Base-by-base conservation (phyloP, 768 basidiomycete genomes). In the Favolaschia claudopus region DNA sequence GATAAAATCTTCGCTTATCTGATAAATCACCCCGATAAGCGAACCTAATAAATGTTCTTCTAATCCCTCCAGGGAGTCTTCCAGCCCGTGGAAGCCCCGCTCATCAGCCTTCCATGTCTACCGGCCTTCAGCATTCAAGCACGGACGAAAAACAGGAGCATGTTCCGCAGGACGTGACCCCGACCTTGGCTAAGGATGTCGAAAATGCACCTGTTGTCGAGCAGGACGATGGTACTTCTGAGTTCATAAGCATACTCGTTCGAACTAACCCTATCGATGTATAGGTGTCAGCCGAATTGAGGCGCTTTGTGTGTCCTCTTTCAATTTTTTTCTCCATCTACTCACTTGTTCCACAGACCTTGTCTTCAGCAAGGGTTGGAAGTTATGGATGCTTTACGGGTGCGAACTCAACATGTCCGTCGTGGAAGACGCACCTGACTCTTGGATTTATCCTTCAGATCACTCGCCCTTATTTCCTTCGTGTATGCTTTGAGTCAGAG, bases 281-380 rank as follows among this genome's bases (percentile, higher is more conserved):
- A n/a, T n/a, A n/a, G n/a, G 58, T 14, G 50, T 59, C 5, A 54
- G 50, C 22, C 40, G 50, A 7, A 59, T 59, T 12, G 58, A 59
- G 67, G 68, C 31, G 53, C 70, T 24, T 58, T 72, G 47, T 66
- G 38, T 8, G 55, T 57, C n/a, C n/a, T n/a, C n/a, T n/a, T n/a
- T 2, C 34, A 39, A 2, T 32, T 42, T 40, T 25, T 20, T 25
- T 7, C 10, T 20, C 24, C 4, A 7, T 19, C 25, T 33, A 15
- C 31, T 12, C 12, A 48, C 31, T 24, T 17, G 5, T 14, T 24
- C 22, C 33, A 2, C 31, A 58, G 56, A 58, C 22, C 31, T 49
- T 8, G 56, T 58, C 7, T 58, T 58, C 31, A 42, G 38, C 28
- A 34, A 45, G 19, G 56, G 56, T 3, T 58, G 56, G 56, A 49